phyloP scores from a whole-genome alignment of 2,329 filamentous ascomycete species.

The Diaporthe batatas region DNA sequence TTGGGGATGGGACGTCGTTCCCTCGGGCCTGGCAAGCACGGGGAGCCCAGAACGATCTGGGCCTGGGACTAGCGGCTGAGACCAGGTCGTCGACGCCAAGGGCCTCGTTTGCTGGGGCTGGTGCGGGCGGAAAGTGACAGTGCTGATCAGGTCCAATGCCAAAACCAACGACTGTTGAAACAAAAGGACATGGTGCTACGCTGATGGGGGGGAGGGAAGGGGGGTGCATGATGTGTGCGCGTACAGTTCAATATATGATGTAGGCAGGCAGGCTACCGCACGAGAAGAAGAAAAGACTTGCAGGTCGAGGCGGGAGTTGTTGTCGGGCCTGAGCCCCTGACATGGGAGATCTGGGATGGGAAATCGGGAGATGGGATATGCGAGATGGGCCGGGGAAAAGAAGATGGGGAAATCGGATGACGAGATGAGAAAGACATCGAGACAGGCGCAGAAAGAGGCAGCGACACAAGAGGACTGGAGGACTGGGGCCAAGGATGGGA shows the following conservation, averaged over 20 bases:
- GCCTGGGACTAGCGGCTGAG: slow-evolving; percentile 33
- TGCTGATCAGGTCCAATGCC: slow-evolving; percentile 1
- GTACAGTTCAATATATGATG: background rate
- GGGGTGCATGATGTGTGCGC: background rate
- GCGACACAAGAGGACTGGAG: background rate
- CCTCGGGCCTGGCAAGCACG: background rate
- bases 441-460: background rate
- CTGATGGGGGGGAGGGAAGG: background rate
- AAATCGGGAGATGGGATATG: slow-evolving; percentile 12
- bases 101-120: slow-evolving; percentile 1
- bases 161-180: too few species aligned
- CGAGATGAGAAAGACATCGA: background rate
- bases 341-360: background rate
- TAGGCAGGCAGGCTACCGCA: background rate
- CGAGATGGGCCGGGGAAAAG: background rate
- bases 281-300: background rate
- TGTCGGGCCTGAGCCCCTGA: background rate
- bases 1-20: slow-evolving; percentile 10
- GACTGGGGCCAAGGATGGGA: background rate
- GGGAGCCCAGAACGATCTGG: slow-evolving; percentile 33
- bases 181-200: background rate
- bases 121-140: slow-evolving; percentile 14
- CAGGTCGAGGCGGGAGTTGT: background rate
- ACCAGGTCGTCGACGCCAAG: slow-evolving; percentile 2
- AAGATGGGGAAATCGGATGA: slow-evolving; percentile 21